phyloP scores from a whole-genome alignment of 1,284 basidiomycete genomes.

The Ceratobasidium sp. region DNA sequence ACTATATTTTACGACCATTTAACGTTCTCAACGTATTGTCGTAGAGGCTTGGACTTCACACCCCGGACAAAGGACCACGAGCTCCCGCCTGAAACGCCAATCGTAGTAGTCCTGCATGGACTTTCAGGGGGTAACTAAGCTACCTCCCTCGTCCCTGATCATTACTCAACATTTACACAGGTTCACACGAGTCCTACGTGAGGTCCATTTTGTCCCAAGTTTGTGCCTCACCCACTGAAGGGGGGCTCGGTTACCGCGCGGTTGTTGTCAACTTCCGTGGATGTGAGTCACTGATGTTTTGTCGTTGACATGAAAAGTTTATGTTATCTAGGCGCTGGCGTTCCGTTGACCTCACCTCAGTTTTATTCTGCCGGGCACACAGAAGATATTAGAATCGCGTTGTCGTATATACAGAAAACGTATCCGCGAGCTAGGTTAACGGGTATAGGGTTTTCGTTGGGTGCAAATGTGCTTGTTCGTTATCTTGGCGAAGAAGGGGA shows the following conservation, averaged over 20 bases:
- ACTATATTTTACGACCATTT: constrained; percentile 15
- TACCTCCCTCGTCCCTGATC: constrained; percentile 5
- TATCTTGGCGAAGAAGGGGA: constrained; percentile 88
- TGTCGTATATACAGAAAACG: constrained; percentile 73
- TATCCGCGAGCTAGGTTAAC: constrained; percentile 84
- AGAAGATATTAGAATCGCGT: constrained; percentile 81
- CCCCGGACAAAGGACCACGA: constrained; percentile 61
- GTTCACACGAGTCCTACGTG: constrained; percentile 88
- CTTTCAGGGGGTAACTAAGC: constrained; percentile 73
- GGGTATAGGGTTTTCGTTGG: constrained; percentile 92
- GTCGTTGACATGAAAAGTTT: constrained; percentile 41
- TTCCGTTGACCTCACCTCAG: constrained; percentile 57
- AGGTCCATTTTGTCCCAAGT: constrained; percentile 76
- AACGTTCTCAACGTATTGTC: constrained; percentile 19
- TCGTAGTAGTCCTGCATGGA: constrained; percentile 84
- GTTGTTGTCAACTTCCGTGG: constrained; percentile 92
- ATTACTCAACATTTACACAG: constrained; percentile 51
- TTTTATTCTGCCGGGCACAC: constrained; percentile 87
- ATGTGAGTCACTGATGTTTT: constrained; percentile 61
- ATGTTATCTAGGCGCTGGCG: constrained; percentile 68
- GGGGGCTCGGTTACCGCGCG: constrained; percentile 84
- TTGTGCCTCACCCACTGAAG: constrained; percentile 67
- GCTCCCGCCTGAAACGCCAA: constrained; percentile 69
- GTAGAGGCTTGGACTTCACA: constrained; percentile 76
- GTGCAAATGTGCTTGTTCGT: constrained; percentile 88